phyloP scores from a whole-genome alignment of 305 asterid species.

The Nicotiana rustica region DNA sequence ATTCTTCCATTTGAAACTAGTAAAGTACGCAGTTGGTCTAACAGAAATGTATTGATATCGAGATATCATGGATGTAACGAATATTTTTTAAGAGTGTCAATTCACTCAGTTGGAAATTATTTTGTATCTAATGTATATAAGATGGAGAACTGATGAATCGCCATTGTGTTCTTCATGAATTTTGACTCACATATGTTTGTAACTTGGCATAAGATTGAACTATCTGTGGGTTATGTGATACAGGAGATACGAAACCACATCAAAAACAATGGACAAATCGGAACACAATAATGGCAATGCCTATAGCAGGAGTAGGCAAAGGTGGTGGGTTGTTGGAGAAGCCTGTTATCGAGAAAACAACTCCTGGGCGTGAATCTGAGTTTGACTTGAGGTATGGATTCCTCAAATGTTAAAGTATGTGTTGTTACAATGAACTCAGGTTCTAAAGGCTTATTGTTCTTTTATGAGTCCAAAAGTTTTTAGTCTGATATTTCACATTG shows the following conservation, averaged over 20 bases:
- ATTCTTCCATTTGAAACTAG: not conserved
- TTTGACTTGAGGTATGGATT: slow-evolving; percentile 79
- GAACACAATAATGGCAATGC: slow-evolving; percentile 58
- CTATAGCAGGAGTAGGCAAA: slow-evolving; percentile 66
- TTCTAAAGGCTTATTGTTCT: slow-evolving; percentile 4
- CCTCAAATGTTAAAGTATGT: slow-evolving; percentile 14
- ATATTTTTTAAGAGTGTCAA: slow-evolving; percentile 12
- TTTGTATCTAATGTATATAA: not conserved
- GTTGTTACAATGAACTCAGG: not conserved
- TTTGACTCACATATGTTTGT: not conserved
- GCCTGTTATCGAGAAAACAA: slow-evolving; percentile 82
- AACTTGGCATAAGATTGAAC: slow-evolving; percentile 33
- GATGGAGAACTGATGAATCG: slow-evolving; percentile 18
- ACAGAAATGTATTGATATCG: not conserved
- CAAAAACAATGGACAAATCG: slow-evolving; percentile 69
- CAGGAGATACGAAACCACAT: slow-evolving; percentile 67
- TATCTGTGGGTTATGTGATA: slow-evolving; percentile 37
- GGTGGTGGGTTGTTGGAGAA: slow-evolving; percentile 89
- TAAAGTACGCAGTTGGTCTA: not conserved
- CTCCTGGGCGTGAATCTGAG: slow-evolving; percentile 95
- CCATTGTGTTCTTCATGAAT: not conserved
- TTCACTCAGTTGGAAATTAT: not conserved
- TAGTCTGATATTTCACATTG: not conserved
- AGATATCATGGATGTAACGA: not conserved
- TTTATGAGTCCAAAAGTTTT: not conserved